Evolutionary conservation across 345 rosid genomes (phyloP).

Genomic region (Hibiscus mutabilis): DNA sequence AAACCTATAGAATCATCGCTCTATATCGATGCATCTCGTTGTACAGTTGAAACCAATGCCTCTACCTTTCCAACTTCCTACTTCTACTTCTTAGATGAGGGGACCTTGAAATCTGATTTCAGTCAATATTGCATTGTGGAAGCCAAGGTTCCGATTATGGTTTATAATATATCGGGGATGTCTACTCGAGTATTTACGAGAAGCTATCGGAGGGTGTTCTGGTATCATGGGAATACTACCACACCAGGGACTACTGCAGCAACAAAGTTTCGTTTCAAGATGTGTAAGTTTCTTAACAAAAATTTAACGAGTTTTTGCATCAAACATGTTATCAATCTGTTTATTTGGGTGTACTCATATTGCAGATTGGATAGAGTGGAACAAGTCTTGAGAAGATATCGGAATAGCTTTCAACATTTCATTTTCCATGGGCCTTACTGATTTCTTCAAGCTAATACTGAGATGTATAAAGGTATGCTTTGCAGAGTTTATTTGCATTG

Average conservation of each 20-base stretch:
- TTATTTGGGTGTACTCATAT: not conserved
- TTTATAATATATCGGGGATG: not conserved
- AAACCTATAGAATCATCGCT: not conserved
- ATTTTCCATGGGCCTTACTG: not conserved
- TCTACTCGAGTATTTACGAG: not conserved
- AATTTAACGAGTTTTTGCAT: not conserved
- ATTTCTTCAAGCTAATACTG: not conserved
- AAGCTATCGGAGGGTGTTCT: not conserved
- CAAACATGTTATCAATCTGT: not conserved
- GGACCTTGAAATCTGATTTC: not conserved
- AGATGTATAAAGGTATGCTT: not conserved
- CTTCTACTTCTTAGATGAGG: not conserved
- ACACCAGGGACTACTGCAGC: not conserved
- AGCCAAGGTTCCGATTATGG: not conserved
- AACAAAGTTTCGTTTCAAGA: not conserved
- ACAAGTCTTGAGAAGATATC: not conserved
- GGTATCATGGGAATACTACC: not conserved
- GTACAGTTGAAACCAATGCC: not conserved
- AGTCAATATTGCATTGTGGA: not conserved
- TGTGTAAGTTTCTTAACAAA: not conserved
- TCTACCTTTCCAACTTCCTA: not conserved
- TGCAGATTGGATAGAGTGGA: not conserved
- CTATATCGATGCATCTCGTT: slow-evolving; percentile 1
- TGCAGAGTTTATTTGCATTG: not conserved
- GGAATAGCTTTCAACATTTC: not conserved